phyloP scores from a whole-genome alignment of 768 basidiomycete genomes.

The Pholiota microspora region DNA sequence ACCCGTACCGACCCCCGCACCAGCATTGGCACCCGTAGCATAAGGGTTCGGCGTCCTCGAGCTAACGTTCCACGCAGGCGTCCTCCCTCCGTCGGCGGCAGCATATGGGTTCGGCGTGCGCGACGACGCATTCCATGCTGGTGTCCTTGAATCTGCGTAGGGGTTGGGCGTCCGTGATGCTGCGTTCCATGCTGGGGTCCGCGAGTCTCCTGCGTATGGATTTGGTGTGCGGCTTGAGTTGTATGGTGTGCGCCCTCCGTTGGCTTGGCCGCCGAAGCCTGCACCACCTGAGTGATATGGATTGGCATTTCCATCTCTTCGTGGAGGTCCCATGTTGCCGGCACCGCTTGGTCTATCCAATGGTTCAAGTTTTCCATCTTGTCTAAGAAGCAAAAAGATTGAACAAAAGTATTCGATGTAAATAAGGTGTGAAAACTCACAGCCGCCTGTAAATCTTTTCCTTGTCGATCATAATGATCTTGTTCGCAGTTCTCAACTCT shows the following conservation, averaged over 20 bases:
- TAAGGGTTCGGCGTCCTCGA: slow-evolving; percentile 76
- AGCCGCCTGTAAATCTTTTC: slow-evolving; percentile 68
- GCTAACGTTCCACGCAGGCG: slow-evolving; percentile 65
- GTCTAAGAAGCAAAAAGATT: slow-evolving; percentile 31
- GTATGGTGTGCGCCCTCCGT: slow-evolving; percentile 32
- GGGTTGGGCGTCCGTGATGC: slow-evolving; percentile 62
- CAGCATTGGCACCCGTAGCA: slow-evolving; percentile 42
- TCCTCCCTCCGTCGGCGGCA: slow-evolving; percentile 58
- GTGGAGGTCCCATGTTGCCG: slow-evolving; percentile 6
- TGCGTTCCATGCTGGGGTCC: slow-evolving; percentile 56
- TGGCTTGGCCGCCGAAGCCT: slow-evolving; percentile 22
- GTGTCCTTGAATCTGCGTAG: slow-evolving; percentile 60
- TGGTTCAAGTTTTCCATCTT: slow-evolving; percentile 52
- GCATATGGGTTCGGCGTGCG: slow-evolving; percentile 69
- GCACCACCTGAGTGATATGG: slow-evolving; percentile 30
- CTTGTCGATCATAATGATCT: slow-evolving; percentile 84
- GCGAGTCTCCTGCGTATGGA: slow-evolving; percentile 58
- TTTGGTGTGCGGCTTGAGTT: slow-evolving; percentile 60
- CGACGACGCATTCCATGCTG: slow-evolving; percentile 61
- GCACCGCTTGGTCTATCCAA: slow-evolving; percentile 35
- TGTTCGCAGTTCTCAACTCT: slow-evolving; percentile 87
- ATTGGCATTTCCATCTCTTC: slow-evolving; percentile 32
- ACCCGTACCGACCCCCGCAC: slow-evolving; percentile 29
- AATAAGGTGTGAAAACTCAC: slow-evolving; percentile 42
- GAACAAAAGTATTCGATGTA: not conserved